phyloP scores from a whole-genome alignment of 495 filamentous ascomycete genomes.

The Platismatia glauca region DNA sequence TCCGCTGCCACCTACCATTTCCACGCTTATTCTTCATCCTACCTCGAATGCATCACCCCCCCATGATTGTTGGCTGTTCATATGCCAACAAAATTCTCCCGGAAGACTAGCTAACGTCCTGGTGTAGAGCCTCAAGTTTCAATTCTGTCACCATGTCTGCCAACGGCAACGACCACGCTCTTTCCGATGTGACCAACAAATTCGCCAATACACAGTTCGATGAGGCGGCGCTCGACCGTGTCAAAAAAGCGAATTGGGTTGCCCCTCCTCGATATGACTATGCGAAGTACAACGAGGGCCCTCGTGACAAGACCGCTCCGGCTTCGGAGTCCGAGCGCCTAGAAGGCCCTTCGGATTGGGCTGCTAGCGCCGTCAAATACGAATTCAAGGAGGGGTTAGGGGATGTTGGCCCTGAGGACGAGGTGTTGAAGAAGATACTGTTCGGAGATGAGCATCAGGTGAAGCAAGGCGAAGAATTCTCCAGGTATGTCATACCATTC shows the following conservation, averaged over 20 bases:
- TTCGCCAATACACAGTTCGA: slow-evolving; percentile 30
- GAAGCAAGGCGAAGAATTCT: slow-evolving; percentile 27
- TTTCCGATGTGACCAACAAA: slow-evolving; percentile 32
- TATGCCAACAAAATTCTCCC: background rate
- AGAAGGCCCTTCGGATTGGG: slow-evolving; percentile 36
- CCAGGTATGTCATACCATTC: slow-evolving; percentile 30
- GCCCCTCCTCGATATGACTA: slow-evolving; percentile 47
- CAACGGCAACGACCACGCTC: slow-evolving; percentile 21
- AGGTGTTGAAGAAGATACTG: slow-evolving; percentile 60
- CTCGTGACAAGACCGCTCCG: background rate
- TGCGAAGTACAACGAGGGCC: slow-evolving; percentile 30
- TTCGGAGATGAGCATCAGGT: slow-evolving; percentile 49
- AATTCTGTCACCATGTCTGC: slow-evolving; percentile 10
- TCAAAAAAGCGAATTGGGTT: slow-evolving; percentile 45
- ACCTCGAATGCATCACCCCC: background rate
- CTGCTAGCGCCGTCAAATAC: slow-evolving; percentile 55
- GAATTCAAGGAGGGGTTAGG: slow-evolving; percentile 81
- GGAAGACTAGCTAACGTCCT: background rate
- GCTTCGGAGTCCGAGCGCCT: background rate
- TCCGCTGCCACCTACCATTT: background rate
- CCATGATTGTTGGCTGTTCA: background rate
- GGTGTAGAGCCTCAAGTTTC: background rate
- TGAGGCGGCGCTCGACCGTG: slow-evolving; percentile 26
- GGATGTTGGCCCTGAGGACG: slow-evolving; percentile 64
- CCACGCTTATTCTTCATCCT: background rate